Evolutionary conservation across 2,329 filamentous ascomycete species (phyloP).

Genomic region (Colletotrichum tropicicola): DNA sequence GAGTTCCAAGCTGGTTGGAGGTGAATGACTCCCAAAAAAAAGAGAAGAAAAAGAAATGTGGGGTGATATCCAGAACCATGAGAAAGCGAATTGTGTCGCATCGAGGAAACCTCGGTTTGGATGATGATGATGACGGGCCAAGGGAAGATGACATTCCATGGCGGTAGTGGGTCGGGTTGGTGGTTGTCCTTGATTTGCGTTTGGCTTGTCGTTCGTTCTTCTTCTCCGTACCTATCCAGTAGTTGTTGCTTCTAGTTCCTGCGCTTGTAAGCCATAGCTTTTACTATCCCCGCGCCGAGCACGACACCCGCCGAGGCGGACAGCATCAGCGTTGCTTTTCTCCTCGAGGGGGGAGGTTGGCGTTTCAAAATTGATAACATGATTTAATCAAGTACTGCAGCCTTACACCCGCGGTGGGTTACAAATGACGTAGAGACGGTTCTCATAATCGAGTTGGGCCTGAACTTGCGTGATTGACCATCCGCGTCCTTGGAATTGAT

Average conservation of each 20-base stretch:
- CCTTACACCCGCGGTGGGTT: neutral
- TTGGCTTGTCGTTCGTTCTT: neutral
- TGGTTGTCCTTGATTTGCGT: neutral
- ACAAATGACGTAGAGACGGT: neutral
- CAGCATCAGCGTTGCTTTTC: slow-evolving; percentile 31
- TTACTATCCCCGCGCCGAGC: slow-evolving; percentile 11
- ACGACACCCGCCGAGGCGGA: slow-evolving; percentile 3
- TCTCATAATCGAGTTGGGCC: neutral
- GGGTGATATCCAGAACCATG: neutral
- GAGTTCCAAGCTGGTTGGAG: neutral
- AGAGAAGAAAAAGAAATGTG: neutral
- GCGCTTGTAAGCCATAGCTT: neutral
- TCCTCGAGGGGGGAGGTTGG: slow-evolving; percentile 4
- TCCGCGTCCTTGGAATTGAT: neutral
- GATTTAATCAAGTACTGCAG: too few relatives aligned
- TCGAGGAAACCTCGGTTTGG: neutral
- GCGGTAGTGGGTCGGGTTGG: neutral
- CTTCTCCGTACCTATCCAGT: neutral
- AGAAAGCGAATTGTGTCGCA: neutral
- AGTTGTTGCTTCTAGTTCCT: neutral
- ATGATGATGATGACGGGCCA: neutral
- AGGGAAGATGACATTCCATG: neutral
- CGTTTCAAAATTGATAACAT: slow-evolving; percentile 14
- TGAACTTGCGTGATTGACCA: neutral
- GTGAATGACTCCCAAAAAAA: too few relatives aligned